phyloP scores from a whole-genome alignment of 257 asterid genomes.

The Marsdenia floribunda region DNA sequence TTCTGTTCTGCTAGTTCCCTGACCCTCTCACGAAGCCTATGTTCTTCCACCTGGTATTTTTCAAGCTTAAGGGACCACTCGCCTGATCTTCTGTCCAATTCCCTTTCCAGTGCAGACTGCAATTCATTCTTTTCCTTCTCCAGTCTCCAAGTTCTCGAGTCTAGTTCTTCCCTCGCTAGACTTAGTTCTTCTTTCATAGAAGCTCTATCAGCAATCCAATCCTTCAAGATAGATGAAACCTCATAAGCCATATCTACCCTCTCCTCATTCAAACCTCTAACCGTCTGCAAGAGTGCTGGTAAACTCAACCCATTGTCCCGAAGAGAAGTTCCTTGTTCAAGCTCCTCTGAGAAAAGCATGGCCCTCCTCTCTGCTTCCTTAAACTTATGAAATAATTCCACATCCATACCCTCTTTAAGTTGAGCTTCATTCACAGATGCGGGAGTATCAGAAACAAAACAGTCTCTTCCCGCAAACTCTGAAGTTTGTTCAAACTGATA shows the following conservation, averaged over 20 bases:
- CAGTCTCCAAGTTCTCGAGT: constrained; percentile 46
- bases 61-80: constrained; percentile 91
- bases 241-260: constrained; percentile 70
- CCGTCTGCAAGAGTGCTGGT: constrained; percentile 50
- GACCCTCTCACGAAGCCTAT: constrained; percentile 90
- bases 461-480: constrained; percentile 35
- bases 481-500: constrained; percentile 37
- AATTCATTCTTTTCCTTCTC: constrained; percentile 79
- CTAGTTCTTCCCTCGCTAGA: constrained; percentile 42
- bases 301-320: constrained; percentile 49
- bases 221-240: constrained; percentile 50
- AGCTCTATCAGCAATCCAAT: constrained; percentile 78
- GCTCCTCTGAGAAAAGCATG: constrained; percentile 57
- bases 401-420: constrained; percentile 40
- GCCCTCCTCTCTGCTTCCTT: constrained; percentile 80
- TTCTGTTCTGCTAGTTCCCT: constrained; percentile 96
- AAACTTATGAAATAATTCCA: constrained; percentile 41
- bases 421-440: constrained; percentile 22
- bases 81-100: constrained; percentile 82
- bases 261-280: constrained; percentile 64
- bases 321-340: constrained; percentile 45
- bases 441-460: constrained; percentile 35
- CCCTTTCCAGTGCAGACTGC: constrained; percentile 77
- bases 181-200: constrained; percentile 55
- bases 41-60: constrained; percentile 82